Evolutionary conservation across 345 rosid genomes (phyloP), one percentile per base, ranked within the genome.

Genomic region (Hibiscus syriacus): DNA sequence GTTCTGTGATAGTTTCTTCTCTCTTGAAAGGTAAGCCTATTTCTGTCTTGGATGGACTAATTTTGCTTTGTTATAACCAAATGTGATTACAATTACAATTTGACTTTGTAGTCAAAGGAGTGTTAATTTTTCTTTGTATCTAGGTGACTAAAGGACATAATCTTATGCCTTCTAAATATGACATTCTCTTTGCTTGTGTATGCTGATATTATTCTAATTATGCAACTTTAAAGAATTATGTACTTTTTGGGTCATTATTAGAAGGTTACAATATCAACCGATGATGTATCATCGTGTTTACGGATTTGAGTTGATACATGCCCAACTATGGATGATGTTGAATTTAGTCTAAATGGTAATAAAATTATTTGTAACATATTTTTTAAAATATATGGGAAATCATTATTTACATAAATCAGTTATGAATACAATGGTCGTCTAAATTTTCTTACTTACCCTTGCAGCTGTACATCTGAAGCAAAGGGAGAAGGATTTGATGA

Each of bases 381-480:
- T 20, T 76, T 55, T 70, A 10, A 26, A 58, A 36, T 72, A 22
- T 66, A 62, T 20, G 4, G 45, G 17, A 4, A 36, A 43, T 30
- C 5, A 27, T 54, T 55, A 11, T 30, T 32, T 23, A 17, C 6
- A 36, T 23, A 69, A 13, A 30, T 32, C 62, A 55, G 38, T 19
- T 43, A 26, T 30, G 48, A 30, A 20, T 20, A 17, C 25, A 27
- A 45, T 23, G n/a, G 39, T 55, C 25, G 16, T 45, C 72, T 30
- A 19, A 69, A 56, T 41, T 25, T 58, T 58, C 26, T 72, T 46
- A 14, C 63, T 60, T 68, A 43, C 55, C 49, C 27, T 0, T 80
- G 86, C 81, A 85, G 96, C 67, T 74, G 62, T 77, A 60, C 54
- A 71, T 53, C 84, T 80, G 81, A 83, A 71, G 72, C 61, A 66